These are phyloP conservation scores for Rhodotorula glutinis DNA, from an alignment of 1,284 basidiomycete genomes.

Conservation along the genomic window DNA sequence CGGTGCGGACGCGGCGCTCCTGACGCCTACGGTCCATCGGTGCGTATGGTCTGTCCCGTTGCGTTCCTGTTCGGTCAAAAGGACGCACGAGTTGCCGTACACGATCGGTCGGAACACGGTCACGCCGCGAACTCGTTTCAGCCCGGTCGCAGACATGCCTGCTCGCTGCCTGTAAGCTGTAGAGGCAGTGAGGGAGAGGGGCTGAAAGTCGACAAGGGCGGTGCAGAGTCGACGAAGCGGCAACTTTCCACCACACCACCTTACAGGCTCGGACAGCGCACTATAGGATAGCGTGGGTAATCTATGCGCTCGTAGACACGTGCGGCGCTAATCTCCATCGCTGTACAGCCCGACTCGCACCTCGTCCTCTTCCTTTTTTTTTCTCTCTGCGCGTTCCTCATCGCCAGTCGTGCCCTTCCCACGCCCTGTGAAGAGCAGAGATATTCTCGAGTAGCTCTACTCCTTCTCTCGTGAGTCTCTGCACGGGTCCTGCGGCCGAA, in stretches of 20 bases:
- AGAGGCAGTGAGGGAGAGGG: not conserved
- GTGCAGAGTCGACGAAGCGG: not conserved
- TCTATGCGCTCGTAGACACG: not conserved
- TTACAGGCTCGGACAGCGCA: not conserved
- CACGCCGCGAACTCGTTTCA: constrained; percentile 56
- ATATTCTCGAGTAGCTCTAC: no score
- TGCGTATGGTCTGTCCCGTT: constrained; percentile 77
- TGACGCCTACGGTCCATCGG: constrained; percentile 92
- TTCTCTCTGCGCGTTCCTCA: no score
- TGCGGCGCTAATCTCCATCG: no score
- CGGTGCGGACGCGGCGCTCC: constrained; percentile 55
- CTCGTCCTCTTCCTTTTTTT: no score
- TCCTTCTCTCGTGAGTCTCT: no score
- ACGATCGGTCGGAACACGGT: constrained; percentile 87
- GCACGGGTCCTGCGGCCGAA: no score
- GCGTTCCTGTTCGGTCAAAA: constrained; percentile 73
- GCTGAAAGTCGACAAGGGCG: not conserved
- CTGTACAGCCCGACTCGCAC: no score
- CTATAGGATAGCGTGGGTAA: not conserved
- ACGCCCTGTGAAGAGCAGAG: no score
- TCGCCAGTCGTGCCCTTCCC: no score
- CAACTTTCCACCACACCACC: no score
- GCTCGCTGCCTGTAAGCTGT: not conserved
- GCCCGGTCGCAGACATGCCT: constrained; percentile 3
- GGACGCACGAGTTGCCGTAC: constrained; percentile 90